Evolutionary conservation across 106 monocot genomes (phyloP).

Genomic region (Ottelia alismoides): DNA sequence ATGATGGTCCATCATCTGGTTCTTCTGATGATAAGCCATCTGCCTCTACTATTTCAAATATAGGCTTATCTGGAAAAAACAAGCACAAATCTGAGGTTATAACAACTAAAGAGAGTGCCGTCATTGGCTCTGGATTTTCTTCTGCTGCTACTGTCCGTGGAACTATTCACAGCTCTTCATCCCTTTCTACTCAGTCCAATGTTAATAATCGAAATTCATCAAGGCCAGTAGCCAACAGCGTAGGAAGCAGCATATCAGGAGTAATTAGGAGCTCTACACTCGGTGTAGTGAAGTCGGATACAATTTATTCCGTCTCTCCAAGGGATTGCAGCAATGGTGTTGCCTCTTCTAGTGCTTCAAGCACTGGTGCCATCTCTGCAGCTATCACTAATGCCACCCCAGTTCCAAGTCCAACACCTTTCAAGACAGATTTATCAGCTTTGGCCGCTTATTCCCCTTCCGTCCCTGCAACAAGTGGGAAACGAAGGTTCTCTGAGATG

Average conservation of each 20-base stretch:
- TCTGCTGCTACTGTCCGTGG: constrained; percentile 12
- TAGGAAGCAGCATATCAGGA: constrained; percentile 58
- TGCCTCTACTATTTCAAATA: constrained; percentile 10
- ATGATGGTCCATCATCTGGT: constrained; percentile 37
- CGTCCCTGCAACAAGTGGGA: constrained; percentile 36
- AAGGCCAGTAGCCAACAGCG: constrained; percentile 37
- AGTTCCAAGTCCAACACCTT: constrained; percentile 34
- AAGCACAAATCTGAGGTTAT: constrained; percentile 39
- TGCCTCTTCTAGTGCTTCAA: constrained; percentile 5
- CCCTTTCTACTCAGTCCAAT: constrained; percentile 9
- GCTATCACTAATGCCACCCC: constrained; percentile 2
- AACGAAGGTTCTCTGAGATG: constrained; percentile 83
- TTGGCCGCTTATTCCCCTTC: constrained; percentile 53
- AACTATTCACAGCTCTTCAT: constrained; percentile 2
- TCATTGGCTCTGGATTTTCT: constrained; percentile 13
- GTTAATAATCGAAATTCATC: constrained; percentile 26
- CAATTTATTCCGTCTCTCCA: constrained; percentile 23
- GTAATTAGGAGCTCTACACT: constrained; percentile 69
- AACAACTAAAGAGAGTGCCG: constrained; percentile 15
- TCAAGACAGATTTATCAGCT: constrained; percentile 81
- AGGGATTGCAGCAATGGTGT: constrained; percentile 4
- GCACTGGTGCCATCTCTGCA: not conserved
- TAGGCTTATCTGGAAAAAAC: constrained; percentile 12
- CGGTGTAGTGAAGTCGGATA: constrained; percentile 63
- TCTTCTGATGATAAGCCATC: constrained; percentile 31